Conservation (phyloP, 192 early-diverging fungal species). For the Backusella liffmaniae region DNA sequence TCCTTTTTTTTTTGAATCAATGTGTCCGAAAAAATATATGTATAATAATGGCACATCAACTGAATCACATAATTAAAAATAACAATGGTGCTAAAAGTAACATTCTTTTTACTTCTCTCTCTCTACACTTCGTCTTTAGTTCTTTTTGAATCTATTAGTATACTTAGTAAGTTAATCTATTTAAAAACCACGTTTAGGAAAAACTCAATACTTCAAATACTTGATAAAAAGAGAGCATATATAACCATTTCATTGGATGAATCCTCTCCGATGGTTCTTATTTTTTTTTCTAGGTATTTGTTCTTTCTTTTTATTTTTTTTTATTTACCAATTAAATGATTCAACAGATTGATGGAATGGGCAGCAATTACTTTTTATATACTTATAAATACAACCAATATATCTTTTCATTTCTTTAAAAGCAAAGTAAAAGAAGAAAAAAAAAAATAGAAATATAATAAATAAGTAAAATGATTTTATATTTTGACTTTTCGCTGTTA, state of each 20-base stretch:
- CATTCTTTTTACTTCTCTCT: background rate
- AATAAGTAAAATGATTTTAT: too few species aligned
- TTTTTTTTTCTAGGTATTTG: background rate
- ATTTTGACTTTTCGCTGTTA: background rate
- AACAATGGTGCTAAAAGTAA: background rate
- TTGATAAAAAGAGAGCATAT: background rate
- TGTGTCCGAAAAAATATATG: background rate
- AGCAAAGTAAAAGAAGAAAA: background rate
- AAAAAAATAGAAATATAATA: too few species aligned
- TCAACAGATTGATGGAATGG: background rate
- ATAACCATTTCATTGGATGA: background rate
- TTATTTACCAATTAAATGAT: background rate
- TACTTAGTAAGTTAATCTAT: background rate
- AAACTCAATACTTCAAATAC: conserved; percentile 6
- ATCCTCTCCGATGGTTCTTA: background rate
- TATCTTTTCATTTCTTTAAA: background rate
- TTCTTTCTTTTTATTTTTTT: background rate
- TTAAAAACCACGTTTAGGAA: background rate
- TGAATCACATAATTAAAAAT: background rate
- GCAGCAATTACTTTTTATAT: background rate
- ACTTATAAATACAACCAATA: background rate
- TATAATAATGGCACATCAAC: background rate
- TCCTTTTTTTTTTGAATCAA: background rate
- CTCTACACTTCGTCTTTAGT: background rate
- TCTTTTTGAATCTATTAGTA: background rate